Evolutionary conservation across 306 rosid genomes (phyloP).

Genomic region (Vigna reflexopilosa): DNA sequence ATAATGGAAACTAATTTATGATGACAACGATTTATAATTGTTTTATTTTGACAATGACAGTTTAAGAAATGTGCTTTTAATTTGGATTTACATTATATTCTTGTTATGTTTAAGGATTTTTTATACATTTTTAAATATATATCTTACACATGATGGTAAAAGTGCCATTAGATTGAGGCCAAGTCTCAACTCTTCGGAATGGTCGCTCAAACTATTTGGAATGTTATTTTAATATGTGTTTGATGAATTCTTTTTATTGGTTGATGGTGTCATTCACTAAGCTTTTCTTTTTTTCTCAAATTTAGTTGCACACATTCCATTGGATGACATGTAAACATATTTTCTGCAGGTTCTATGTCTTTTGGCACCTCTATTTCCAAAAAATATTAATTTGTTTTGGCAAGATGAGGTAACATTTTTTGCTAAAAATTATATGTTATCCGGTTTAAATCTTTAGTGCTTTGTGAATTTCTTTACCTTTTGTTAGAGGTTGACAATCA

Average conservation of each 20-base stretch:
- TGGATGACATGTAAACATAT: constrained; percentile 36
- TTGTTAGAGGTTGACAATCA: background rate
- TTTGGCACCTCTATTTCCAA: constrained; percentile 92
- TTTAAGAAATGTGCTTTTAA: no score
- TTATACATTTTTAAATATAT: no score
- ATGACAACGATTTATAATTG: no score
- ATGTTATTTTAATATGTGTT: background rate
- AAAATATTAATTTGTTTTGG: constrained; percentile 82
- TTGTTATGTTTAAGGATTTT: no score
- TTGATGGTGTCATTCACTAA: background rate
- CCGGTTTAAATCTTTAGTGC: constrained; percentile 21
- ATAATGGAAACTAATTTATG: no score
- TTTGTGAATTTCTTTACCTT: constrained; percentile 21
- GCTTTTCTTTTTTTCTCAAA: background rate
- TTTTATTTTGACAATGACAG: no score
- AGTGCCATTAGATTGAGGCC: no score
- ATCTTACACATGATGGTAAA: no score
- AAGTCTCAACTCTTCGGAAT: no score
- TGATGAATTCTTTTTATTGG: constrained; percentile 32
- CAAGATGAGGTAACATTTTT: constrained; percentile 87
- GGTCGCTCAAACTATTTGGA: background rate
- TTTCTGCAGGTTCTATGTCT: constrained; percentile 79
- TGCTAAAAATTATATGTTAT: constrained; percentile 29
- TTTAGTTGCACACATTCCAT: constrained; percentile 35
- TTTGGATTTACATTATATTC: no score